These are phyloP conservation scores for Periconia sp. DNA, from an alignment of 2,329 filamentous ascomycete species.

Conservation along the genomic window DNA sequence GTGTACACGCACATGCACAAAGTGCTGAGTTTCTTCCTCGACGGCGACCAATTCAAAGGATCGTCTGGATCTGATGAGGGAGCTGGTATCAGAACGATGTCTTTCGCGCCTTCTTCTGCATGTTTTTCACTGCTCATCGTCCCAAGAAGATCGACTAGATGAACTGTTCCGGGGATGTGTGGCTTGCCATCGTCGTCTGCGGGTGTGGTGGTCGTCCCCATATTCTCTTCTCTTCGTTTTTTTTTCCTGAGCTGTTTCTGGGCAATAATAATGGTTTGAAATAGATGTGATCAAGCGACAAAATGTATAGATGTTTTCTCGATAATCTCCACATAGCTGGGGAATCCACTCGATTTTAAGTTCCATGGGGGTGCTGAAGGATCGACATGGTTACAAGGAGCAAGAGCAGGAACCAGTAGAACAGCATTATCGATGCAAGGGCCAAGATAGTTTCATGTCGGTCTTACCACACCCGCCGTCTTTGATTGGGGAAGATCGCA, in stretches of 20 bases:
- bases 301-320: not conserved
- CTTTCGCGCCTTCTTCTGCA: constrained; percentile 36
- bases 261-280: not conserved
- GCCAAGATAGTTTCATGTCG: not conserved
- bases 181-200: constrained; percentile 1
- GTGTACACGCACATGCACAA: constrained; percentile 50
- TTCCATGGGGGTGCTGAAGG: not conserved
- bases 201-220: not conserved
- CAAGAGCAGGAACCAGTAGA: not conserved
- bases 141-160: constrained; percentile 46
- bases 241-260: not conserved
- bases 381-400: not conserved
- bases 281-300: not conserved
- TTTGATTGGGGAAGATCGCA: not conserved
- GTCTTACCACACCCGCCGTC: not conserved
- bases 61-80: constrained; percentile 39
- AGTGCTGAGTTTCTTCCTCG: constrained; percentile 25
- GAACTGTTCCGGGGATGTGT: constrained; percentile 44
- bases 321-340: not conserved
- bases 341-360: not conserved
- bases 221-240: not conserved
- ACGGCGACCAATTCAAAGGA: constrained; percentile 37
- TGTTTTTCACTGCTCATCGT: constrained; percentile 39
- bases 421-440: not conserved
- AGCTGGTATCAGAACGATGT: constrained; percentile 46